Conservation (phyloP, 768 basidiomycete species). For the Harrya chromipes region DNA sequence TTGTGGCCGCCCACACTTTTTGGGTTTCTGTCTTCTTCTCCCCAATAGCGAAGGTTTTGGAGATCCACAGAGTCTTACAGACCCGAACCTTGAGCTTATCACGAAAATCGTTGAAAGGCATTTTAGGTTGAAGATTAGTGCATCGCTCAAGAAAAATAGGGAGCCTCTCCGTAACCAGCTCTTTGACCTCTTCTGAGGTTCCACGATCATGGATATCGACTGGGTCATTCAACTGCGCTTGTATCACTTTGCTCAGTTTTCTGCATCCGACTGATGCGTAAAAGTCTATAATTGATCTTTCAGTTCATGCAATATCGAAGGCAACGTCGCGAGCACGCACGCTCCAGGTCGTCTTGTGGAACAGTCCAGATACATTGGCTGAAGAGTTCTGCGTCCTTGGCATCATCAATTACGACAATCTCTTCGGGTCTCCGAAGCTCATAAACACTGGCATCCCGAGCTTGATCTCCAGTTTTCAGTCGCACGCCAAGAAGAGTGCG, state of each 20-base stretch:
- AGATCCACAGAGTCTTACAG: conserved; percentile 58
- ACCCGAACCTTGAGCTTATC: conserved; percentile 63
- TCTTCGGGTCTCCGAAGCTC: conserved; percentile 63
- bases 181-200: conserved; percentile 44
- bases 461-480: conserved; percentile 38
- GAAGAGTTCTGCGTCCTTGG: conserved; percentile 70
- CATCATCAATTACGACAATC: conserved; percentile 82
- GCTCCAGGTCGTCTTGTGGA: conserved; percentile 91
- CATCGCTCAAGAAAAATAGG: conserved; percentile 88
- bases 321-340: conserved; percentile 30
- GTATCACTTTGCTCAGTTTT: conserved; percentile 63
- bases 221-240: conserved; percentile 63
- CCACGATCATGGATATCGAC: conserved; percentile 45
- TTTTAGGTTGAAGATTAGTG: conserved; percentile 51
- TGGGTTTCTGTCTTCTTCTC: conserved; percentile 46
- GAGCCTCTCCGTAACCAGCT: conserved; percentile 69
- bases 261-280: conserved; percentile 72
- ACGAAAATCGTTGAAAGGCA: conserved; percentile 59
- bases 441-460: conserved; percentile 28
- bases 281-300: conserved; percentile 46
- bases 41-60: conserved; percentile 54
- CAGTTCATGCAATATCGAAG: neutral
- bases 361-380: conserved; percentile 66
- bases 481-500: conserved; percentile 71
- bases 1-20: conserved; percentile 68